These are phyloP conservation scores for Juglanconis sp. DNA, from an alignment of 2,329 filamentous ascomycete genomes.

Conservation along the genomic window DNA sequence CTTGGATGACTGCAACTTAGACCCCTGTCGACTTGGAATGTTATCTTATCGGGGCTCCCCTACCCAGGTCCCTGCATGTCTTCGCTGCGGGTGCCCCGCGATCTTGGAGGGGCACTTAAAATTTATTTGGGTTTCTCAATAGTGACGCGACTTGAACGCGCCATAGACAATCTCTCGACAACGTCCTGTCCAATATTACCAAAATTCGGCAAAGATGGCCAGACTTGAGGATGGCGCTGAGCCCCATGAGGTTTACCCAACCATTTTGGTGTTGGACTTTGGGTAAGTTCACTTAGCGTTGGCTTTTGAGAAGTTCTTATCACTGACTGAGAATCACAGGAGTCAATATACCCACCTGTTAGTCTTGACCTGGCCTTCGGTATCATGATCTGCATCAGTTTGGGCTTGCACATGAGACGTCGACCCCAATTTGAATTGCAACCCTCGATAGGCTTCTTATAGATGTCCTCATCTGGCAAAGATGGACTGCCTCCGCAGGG, in stretches of 20 bases:
- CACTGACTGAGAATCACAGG: conserved; percentile 5
- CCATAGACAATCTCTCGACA: background rate
- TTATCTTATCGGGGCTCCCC: conserved; percentile 2
- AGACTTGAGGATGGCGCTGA: conserved; percentile 15
- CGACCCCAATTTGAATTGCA: background rate
- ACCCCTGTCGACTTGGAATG: conserved; percentile 16
- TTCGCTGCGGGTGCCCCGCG: conserved; percentile 1
- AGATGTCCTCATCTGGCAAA: background rate
- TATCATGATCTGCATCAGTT: background rate
- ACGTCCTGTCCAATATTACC: background rate
- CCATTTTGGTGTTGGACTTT: conserved; percentile 71
- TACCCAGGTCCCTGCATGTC: conserved; percentile 8
- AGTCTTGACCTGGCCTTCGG: background rate
- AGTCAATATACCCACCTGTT: conserved; percentile 20
- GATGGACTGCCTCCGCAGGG: background rate
- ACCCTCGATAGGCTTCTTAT: background rate
- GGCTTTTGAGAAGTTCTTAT: conserved; percentile 32
- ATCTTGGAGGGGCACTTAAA: conserved; percentile 1
- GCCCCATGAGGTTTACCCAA: conserved; percentile 41
- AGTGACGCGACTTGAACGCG: conserved; percentile 6
- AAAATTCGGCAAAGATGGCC: conserved; percentile 7
- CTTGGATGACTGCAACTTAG: background rate
- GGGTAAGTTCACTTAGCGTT: conserved; percentile 66
- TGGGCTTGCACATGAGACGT: background rate
- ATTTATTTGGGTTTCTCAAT: conserved; percentile 9